Conservation (phyloP, 768 basidiomycete genomes). For the Amanita subjunquillea region DNA sequence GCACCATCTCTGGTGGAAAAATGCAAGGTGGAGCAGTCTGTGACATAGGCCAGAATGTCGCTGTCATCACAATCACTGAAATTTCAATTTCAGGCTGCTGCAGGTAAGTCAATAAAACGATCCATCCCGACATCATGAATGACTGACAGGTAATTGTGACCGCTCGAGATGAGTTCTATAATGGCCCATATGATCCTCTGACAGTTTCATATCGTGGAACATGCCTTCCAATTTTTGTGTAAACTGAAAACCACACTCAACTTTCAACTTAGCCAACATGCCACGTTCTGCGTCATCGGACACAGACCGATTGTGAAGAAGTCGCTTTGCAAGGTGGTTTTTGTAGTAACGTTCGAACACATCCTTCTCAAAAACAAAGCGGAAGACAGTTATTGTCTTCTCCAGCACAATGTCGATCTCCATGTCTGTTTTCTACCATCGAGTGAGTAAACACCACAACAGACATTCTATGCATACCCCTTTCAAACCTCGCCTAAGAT, state of each 20-base stretch:
- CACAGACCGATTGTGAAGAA: conserved; percentile 77
- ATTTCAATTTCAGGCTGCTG: conserved; percentile 74
- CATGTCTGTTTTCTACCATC: conserved; percentile 77
- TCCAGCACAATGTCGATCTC: conserved; percentile 88
- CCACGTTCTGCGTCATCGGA: conserved; percentile 97
- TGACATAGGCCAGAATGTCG: conserved; percentile 92
- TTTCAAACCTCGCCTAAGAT: conserved; percentile 89
- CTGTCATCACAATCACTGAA: conserved; percentile 88
- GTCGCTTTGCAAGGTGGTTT: conserved; percentile 85
- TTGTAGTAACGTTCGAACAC: conserved; percentile 98
- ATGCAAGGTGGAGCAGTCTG: conserved; percentile 54
- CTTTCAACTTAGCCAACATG: conserved; percentile 94
- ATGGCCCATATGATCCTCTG: conserved; percentile 66
- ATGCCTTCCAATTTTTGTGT: conserved; percentile 98
- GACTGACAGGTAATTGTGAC: conserved; percentile 45
- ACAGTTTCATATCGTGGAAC: conserved; percentile 95
- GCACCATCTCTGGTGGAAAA: conserved; percentile 54
- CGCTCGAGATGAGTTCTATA: conserved; percentile 50
- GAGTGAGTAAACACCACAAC: conserved; percentile 1
- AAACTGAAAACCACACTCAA: conserved; percentile 94
- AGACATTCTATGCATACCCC: conserved; percentile 46
- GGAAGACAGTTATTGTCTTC: conserved; percentile 93
- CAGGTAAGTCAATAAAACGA: conserved; percentile 4
- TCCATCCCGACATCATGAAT: not conserved
- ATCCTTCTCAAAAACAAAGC: conserved; percentile 91